Conservation (phyloP, 495 filamentous ascomycete species). For the Penicillium salamii region DNA sequence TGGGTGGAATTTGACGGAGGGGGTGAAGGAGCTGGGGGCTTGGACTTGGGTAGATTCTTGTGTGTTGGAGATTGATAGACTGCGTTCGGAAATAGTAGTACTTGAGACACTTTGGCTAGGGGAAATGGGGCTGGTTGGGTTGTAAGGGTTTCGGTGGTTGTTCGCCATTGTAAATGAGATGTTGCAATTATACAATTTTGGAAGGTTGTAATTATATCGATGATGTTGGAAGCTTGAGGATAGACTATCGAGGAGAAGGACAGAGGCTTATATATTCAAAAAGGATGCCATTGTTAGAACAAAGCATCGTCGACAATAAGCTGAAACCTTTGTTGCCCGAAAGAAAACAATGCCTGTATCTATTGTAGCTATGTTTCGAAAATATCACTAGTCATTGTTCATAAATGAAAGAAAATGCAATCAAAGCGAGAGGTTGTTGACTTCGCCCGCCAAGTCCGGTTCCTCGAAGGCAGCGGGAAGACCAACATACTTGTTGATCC, state of each 20-base stretch:
- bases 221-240: background rate
- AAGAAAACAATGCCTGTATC: slow-evolving; percentile 2
- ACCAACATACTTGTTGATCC: slow-evolving; percentile 82
- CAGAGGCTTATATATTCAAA: background rate
- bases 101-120: background rate
- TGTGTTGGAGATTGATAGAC: background rate
- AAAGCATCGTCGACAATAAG: slow-evolving; percentile 4
- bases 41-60: background rate
- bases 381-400: too few species aligned
- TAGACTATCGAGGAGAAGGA: background rate
- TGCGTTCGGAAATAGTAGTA: background rate
- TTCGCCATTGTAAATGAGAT: too few species aligned
- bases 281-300: slow-evolving; percentile 3
- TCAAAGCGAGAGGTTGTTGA: slow-evolving; percentile 24
- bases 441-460: slow-evolving; percentile 15
- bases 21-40: too few species aligned
- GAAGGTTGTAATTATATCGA: background rate
- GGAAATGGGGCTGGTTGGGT: background rate
- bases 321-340: slow-evolving; percentile 20
- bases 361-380: background rate
- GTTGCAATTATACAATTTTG: background rate
- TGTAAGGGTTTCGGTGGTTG: too few species aligned
- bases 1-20: slow-evolving; percentile 10
- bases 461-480: slow-evolving; percentile 34
- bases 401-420: background rate